Evolutionary conservation across 441 rosid genomes (phyloP).

Genomic region (Omphalea diandra): DNA sequence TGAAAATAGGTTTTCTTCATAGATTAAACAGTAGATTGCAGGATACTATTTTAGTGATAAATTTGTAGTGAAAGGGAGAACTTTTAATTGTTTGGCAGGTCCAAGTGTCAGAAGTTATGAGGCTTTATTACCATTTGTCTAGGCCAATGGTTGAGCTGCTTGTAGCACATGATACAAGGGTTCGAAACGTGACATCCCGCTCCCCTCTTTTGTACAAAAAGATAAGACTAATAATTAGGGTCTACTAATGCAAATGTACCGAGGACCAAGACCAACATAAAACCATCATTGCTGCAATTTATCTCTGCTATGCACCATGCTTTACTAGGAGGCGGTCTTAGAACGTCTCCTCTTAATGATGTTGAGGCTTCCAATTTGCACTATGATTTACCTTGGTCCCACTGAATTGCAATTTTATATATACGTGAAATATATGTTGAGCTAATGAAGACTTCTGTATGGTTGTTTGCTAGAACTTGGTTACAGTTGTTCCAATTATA

Average conservation of each 20-base stretch:
- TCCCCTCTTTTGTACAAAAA: not conserved
- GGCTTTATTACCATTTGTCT: not conserved
- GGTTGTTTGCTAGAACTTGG: not conserved
- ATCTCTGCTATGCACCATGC: not conserved
- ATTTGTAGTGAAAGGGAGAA: not conserved
- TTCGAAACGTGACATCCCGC: not conserved
- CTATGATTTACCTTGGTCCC: not conserved
- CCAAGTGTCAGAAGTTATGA: not conserved
- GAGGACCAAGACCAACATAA: not conserved
- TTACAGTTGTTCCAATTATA: not conserved
- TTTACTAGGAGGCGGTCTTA: not conserved
- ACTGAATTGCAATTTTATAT: not conserved
- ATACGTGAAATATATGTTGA: not conserved
- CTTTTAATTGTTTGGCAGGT: not conserved
- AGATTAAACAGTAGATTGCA: not conserved
- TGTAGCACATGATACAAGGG: not conserved
- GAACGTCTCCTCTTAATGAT: not conserved
- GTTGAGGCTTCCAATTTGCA: not conserved
- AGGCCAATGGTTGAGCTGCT: not conserved
- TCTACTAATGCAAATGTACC: not conserved
- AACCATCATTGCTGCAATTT: too few species aligned
- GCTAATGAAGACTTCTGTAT: not conserved
- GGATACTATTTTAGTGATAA: not conserved
- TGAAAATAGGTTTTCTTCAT: not conserved
- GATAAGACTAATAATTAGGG: not conserved